These are phyloP conservation scores for Stramenopiles sp. DNA, from an alignment of 352 stramenopile species.

Conservation along the genomic window DNA sequence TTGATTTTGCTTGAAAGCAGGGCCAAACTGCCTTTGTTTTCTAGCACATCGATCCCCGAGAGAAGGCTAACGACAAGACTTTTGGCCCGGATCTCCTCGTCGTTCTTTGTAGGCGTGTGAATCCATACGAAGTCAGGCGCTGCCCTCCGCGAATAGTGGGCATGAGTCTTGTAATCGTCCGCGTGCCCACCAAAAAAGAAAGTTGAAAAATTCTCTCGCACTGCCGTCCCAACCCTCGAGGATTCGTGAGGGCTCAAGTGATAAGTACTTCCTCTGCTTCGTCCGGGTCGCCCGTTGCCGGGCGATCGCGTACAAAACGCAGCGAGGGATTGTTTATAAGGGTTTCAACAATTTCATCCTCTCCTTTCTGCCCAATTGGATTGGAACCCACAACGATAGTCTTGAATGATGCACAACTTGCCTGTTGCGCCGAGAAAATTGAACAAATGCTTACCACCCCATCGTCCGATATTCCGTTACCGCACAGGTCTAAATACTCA, in stretches of 20 bases:
- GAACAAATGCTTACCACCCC: too few species aligned
- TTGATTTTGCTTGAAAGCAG: background rate
- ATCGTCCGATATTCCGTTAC: background rate
- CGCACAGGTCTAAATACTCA: background rate
- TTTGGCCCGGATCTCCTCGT: background rate
- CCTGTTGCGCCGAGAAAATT: too few species aligned
- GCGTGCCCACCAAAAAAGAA: too few species aligned
- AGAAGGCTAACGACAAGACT: background rate
- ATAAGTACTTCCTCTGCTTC: too few species aligned
- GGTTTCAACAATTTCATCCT: too few species aligned
- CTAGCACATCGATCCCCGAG: background rate
- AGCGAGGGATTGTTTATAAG: too few species aligned
- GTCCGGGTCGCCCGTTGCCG: too few species aligned
- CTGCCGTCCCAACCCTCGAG: background rate
- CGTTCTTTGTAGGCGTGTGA: background rate
- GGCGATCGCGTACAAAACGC: too few species aligned
- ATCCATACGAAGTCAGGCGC: background rate
- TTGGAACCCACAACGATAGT: background rate
- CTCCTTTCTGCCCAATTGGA: background rate
- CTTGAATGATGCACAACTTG: too few species aligned
- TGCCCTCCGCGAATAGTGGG: too few species aligned
- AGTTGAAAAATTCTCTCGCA: background rate
- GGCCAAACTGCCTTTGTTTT: background rate
- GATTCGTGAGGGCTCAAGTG: background rate
- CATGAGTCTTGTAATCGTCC: too few species aligned